Evolutionary conservation across 495 filamentous ascomycete genomes (phyloP), one percentile per base, ranked within the genome.

Genomic region (Parmelia sp.): DNA sequence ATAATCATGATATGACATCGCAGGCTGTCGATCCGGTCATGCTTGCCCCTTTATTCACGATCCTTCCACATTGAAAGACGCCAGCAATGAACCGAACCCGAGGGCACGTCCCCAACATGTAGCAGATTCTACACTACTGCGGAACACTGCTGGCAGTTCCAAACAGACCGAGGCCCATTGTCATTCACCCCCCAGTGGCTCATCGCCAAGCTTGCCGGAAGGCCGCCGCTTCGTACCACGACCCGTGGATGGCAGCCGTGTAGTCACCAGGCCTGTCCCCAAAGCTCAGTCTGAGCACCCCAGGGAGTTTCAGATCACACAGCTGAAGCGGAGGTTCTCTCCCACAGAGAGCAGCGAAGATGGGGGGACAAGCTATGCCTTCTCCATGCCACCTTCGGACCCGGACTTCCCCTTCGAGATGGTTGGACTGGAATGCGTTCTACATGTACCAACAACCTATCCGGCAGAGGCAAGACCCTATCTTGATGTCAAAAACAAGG

Each of bases 341-440:
- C 86, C 88, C 36, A 77, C 79, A 25, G 84, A 90, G 69, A 77
- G 74, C 21, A 75, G 74, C 14, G 74, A 82, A 61, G 73, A 80
- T 40, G 76, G 80, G 59, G 83, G 81, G 17, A 84, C 80, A 10
- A 79, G 80, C 19, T 73, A 92, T 27, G 72, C 75, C 0, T 90
- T 96, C 72, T 78, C 77, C 27, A 67, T 96, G 62, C 74, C 73
- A 19, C 92, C 92, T 8, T 92, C 90, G n/a, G 92, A 95, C 70
- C 90, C 90, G 0, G 90, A 95, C 70, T 93, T 93, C 65, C 87
- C 90, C 8, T 95, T 89, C 65, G 88, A 92, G 27, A 75, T 95
- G 65, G 82, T 36, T 31, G 78, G 78, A 27, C 76, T 95, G n/a
- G 78, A 88, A 62, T 92, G 90, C 70, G 77, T 83, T 3, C 77